Base-by-base conservation (phyloP, 2,329 filamentous ascomycete species). In the Xylaria sp. region DNA sequence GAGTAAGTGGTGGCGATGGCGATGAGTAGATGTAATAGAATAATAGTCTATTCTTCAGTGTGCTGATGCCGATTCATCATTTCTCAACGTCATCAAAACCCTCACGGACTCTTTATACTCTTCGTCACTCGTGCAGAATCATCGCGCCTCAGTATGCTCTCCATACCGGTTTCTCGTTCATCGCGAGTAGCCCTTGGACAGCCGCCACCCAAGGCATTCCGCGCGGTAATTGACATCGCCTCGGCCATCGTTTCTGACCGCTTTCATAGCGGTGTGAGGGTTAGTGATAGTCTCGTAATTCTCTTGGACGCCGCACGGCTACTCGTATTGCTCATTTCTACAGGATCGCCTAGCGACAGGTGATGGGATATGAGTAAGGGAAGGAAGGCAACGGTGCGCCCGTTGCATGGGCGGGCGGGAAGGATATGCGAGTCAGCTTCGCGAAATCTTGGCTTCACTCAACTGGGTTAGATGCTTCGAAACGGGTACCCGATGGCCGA, bases 171-270 rank as follows among this genome's bases (percentile, higher is more conserved):
- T 44, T 69, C 51, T 57, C 66, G 44, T 48, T n/a, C 25, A 56
- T 39, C 54, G 39, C 41, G 23, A 34, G 39, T 56, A 59, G 3
- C 58, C 48, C 41, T 12, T 8, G 23, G 15, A 44, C 25, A 18
- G 23, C 46, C 31, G 55, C 54, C 59, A 50, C 52, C 39, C 23
- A 25, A 28, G 34, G 37, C 58, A 2, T 28, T 3, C 20, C 48
- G 59, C 46, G 28, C 67, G 67, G 67, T 59, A 69, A 69, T 63
- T 52, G 54, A 50, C 13, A 54, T 57, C 48, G 28, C 59, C 54
- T 69, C 64, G 67, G 67, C 67, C 59, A 63, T 63, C 34, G 31
- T 51, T 10, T 69, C 3, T 9, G 8, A 12, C 3, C n/a, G 8
- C 34, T 46, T 56, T 56, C 20, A 50, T 31, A n/a, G 48, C 31